These are phyloP conservation scores for Cladosporium sp. DNA, from an alignment of 2,329 filamentous ascomycete genomes.

Conservation along the genomic window DNA sequence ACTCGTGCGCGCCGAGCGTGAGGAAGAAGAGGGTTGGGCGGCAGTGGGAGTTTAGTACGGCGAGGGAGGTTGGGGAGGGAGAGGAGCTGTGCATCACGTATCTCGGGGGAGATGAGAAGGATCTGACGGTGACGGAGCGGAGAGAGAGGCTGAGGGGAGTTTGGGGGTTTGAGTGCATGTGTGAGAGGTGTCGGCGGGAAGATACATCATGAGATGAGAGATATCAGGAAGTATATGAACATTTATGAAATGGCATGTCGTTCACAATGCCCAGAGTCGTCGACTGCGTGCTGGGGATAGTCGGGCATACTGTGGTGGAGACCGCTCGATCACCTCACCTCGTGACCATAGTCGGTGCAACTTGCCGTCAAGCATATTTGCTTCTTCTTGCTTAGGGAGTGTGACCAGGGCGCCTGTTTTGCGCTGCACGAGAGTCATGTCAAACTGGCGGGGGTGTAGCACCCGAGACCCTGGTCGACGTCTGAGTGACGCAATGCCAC, in stretches of 20 bases:
- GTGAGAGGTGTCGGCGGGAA: constrained; percentile 3
- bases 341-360: too few relatives aligned
- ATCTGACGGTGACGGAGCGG: constrained; percentile 31
- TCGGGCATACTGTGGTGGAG: too few relatives aligned
- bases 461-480: too few relatives aligned
- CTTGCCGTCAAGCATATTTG: too few relatives aligned
- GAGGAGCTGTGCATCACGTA: constrained; percentile 45
- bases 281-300: too few relatives aligned
- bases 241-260: background rate
- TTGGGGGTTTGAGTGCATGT: constrained; percentile 36
- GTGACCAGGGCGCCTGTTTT: too few relatives aligned
- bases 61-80: constrained; percentile 30
- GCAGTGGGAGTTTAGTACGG: constrained; percentile 37
- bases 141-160: constrained; percentile 33
- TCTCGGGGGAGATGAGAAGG: constrained; percentile 42
- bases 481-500: too few relatives aligned
- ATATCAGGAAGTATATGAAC: background rate
- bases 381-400: too few relatives aligned
- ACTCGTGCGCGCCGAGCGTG: constrained; percentile 41
- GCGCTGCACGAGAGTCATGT: too few relatives aligned
- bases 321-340: too few relatives aligned
- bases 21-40: constrained; percentile 36
- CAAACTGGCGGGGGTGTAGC: too few relatives aligned
- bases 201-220: background rate
- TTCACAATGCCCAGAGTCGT: too few relatives aligned